These are phyloP conservation scores for Madurella fahalii DNA, from an alignment of 2,329 filamentous ascomycete genomes.

Conservation along the genomic window DNA sequence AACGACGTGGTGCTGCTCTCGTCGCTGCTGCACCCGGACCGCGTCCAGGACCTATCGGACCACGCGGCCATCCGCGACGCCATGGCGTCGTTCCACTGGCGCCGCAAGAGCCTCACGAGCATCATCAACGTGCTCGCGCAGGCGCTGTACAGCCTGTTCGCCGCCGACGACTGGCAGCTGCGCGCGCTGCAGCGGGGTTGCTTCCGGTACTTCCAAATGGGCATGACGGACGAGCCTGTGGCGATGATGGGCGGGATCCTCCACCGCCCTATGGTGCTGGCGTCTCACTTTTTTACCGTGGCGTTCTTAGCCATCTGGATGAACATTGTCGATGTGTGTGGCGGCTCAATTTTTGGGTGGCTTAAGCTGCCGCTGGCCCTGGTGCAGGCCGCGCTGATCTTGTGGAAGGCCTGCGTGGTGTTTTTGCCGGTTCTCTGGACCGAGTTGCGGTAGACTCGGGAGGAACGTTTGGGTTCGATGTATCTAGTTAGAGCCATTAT, in stretches of 20 bases:
- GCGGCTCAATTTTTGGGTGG: constrained; percentile 45
- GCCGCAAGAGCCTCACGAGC: constrained; percentile 72
- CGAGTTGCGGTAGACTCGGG: constrained; percentile 40
- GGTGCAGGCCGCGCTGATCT: constrained; percentile 62
- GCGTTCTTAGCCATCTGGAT: constrained; percentile 83
- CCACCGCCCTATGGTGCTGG: constrained; percentile 69
- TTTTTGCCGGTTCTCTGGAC: constrained; percentile 77
- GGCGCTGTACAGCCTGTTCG: constrained; percentile 87
- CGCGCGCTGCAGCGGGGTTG: constrained; percentile 81
- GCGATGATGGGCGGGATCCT: constrained; percentile 80
- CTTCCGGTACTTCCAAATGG: constrained; percentile 84
- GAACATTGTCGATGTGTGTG: constrained; percentile 37
- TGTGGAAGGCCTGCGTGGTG: constrained; percentile 76
- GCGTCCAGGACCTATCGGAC: constrained; percentile 67
- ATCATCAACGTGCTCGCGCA: constrained; percentile 98
- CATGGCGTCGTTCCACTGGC: constrained; percentile 79
- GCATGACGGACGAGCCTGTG: constrained; percentile 71
- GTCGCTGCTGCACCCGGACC: constrained; percentile 65
- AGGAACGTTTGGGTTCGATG: background rate
- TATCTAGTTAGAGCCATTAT: background rate
- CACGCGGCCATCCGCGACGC: constrained; percentile 60
- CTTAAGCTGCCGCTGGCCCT: constrained; percentile 62
- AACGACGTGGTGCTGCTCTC: constrained; percentile 82
- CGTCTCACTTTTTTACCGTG: constrained; percentile 92
- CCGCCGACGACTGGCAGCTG: constrained; percentile 74